Base-by-base conservation (phyloP, 179 eudicot genomes). In the Sideroxylon spinosum region DNA sequence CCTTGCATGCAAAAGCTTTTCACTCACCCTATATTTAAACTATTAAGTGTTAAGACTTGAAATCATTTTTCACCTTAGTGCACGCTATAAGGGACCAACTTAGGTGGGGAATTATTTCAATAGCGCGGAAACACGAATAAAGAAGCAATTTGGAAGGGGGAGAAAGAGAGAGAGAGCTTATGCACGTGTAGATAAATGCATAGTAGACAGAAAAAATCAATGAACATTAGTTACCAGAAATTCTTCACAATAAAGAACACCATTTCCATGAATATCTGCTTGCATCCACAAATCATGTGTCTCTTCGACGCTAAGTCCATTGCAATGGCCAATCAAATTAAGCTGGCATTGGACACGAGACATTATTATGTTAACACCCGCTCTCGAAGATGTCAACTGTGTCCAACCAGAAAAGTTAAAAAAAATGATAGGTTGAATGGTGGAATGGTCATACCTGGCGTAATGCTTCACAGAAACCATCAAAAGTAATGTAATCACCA, bases 251-350 rank as follows among this genome's bases (percentile, higher is more conserved):
- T 96, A 96, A 56, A 96, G 88, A 79, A 88, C 86, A 28, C 98
- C 99, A 87, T 94, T 91, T 76, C 92, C 95, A 78, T 94, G 97
- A 72, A 91, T 83, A 83, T 94, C 99, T 59, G 97, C 99, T 85
- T 96, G 94, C 82, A 75, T 84, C 98, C 99, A 96, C 86, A 96
- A 86, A 80, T 96, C 99, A 68, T 88, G 85, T 81, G 87, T 88
- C 85, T 96, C 95, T 80, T 96, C 90, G 75, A 81, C 84, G 26
- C 85, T 87, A 52, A 96, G 88, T 53, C 98, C 98, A 26, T 91
- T 82, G 56, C 82, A 79, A 69, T 92, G 90, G 60, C 97, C 98
- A 37, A 88, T 80, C 81, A 96, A 81, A 81, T 87, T 87, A 81
- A 96, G 91, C 99, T 96, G 97, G 97, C 76, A 83, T 66, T 13